Conservation (phyloP, 106 monocot genomes). For the Cymbidium sinense region DNA sequence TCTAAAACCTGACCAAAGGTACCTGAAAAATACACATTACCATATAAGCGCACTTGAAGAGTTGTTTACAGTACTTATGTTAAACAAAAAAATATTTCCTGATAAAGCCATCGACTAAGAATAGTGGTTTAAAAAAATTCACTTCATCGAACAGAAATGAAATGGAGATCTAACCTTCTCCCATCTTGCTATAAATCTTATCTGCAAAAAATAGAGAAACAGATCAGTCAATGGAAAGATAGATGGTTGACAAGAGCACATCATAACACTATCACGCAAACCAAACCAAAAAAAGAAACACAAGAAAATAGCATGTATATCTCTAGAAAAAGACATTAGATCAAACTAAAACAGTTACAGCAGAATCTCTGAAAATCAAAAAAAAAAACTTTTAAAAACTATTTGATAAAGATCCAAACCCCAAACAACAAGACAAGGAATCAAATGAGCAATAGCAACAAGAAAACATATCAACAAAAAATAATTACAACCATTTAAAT, state of each 20-base stretch:
- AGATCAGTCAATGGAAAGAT: not conserved
- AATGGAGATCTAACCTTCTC: slow-evolving; percentile 63
- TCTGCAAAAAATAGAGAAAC: slow-evolving; percentile 32
- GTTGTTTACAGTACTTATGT: not conserved
- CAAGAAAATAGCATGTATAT: too few species aligned
- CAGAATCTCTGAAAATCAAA: too few species aligned
- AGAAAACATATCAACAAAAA: not conserved
- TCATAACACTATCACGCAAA: not conserved
- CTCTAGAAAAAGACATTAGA: too few species aligned
- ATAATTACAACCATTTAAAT: not conserved
- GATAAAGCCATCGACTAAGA: not conserved
- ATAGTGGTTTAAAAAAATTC: not conserved
- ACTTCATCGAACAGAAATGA: not conserved
- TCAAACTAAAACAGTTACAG: too few species aligned
- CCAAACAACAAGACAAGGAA: not conserved
- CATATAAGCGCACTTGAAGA: slow-evolving; percentile 4
- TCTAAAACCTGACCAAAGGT: slow-evolving; percentile 96
- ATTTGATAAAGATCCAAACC: not conserved
- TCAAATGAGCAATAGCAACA: not conserved
- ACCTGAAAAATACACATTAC: slow-evolving; percentile 26
- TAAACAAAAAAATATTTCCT: slow-evolving; percentile 9
- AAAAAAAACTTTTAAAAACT: not conserved
- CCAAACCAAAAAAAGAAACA: too few species aligned
- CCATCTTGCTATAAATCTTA: slow-evolving; percentile 79
- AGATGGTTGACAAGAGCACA: not conserved